Evolutionary conservation across 148 eudicot genomes (phyloP), one percentile per base, ranked within the genome.

Genomic region (Vaccinium macrocarpon): DNA sequence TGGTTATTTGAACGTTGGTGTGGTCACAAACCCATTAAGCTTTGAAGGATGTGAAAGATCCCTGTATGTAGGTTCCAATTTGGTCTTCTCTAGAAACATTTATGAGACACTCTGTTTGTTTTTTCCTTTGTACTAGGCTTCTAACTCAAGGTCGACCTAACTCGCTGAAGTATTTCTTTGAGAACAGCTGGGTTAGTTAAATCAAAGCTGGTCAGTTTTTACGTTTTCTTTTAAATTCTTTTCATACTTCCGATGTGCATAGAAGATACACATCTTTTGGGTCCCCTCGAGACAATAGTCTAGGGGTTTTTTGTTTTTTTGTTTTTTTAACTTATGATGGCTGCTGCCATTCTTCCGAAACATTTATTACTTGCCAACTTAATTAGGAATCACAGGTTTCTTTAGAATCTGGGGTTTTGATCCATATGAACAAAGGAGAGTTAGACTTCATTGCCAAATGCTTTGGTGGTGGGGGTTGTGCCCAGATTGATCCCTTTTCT

Each of bases 1-100:
- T 2, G 99, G 99, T 74, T 97, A 93, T 86, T 89, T 97, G 79
- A 97, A 98, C 71, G 98, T 97, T 86, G 99, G 99, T 81, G 98
- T 97, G 59, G 98, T 97, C 82, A 95, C 99, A 64, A 94, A 93
- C 83, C 99, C 98, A 23, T 97, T 97, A 90, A 91, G 98, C 87
- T 97, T 97, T 80, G 99, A 97, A 92, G 98, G 99, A 80, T 96
- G 99, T 82, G 95, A 93, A 88, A 93, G 99, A 90, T 88, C 98
- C 51, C 53, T 93, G 72, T 98, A 97, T 97, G 99, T 90, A 88
- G 91, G 97, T 92, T 87, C 84, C 84, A 1, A 35, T 77, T 70
- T 84, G 42, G 66, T 79, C 78, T 61, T 78, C 64, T 8, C 38
- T 78, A 55, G 12, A 51, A 25, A 35, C 16, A 6, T 55, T 46